Evolutionary conservation across 306 rosid species (phyloP), one percentile per base, ranked within the genome.

Genomic region (Prunus davidiana): DNA sequence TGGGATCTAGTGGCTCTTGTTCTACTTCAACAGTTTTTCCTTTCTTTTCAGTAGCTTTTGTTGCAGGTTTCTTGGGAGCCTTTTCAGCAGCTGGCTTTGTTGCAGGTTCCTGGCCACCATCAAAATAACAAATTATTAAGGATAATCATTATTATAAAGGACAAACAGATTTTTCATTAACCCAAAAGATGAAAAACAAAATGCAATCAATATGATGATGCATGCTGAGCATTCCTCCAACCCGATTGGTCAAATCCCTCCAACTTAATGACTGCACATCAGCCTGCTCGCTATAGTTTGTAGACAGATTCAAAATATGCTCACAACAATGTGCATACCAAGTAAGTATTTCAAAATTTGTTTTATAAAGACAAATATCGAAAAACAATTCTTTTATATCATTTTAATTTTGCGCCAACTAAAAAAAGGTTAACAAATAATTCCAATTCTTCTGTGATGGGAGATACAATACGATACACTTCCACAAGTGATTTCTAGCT

Each of bases 1-100:
- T 27, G 20, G 96, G 96, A 88, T 92, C 98, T 82, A 92, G 84
- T 71, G 91, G 87, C 72, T 82, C 91, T 34, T 79, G 77, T 67
- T 50, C 78, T 81, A 73, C 80, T 60, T 73, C 87, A 63, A 88
- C 74, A 8, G 71, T 64, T 84, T 95, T 92, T 45, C 83, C 97
- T 82, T 90, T 90, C 84, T 89, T 89, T 50, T 88, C 94, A 38
- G 85, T 64, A 69, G 83, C 78, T 76, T 89, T 93, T 73, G 78
- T 80, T 67, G 89, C 73, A 14, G 90, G 62, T 51, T 85, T 91
- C 86, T 88, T 87, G 6, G 93, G 82, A 63, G 86, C 87, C 75
- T 87, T 90, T 78, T 87, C 96, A 16, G 73, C 75, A 25, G 82
- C 80, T 83, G 90, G 68, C 65, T 89, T 90, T n/a, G 63, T 75